Conservation (phyloP, 306 rosid species). For the Astragalus membranaceus region DNA sequence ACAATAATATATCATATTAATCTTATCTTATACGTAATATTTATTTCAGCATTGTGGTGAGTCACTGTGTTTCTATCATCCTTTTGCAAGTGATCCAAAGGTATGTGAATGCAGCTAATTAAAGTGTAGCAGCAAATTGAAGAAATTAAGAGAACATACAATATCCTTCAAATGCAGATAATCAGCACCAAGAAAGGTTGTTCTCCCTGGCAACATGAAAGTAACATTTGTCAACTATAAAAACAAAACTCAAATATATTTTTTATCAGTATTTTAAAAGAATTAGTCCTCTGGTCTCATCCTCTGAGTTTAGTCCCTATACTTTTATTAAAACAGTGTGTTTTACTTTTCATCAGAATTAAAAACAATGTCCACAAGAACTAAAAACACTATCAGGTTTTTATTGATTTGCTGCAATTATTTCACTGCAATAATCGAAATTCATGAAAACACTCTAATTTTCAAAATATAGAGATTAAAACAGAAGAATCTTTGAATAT, state of each 20-base stretch:
- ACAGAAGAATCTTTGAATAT: neutral
- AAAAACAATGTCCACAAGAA: no score
- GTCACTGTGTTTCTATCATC: neutral
- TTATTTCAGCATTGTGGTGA: neutral
- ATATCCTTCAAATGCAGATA: slow-evolving; percentile 43
- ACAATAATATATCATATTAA: neutral
- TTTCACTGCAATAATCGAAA: no score
- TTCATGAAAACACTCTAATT: neutral
- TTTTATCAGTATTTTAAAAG: neutral
- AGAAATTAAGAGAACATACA: slow-evolving; percentile 41
- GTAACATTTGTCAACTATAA: slow-evolving; percentile 17
- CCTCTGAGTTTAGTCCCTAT: neutral
- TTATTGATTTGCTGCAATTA: no score
- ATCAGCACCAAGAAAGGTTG: slow-evolving; percentile 48
- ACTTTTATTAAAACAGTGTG: neutral
- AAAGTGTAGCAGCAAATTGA: neutral
- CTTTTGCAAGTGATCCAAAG: neutral
- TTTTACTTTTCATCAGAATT: neutral
- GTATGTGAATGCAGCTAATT: neutral
- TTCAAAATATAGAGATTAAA: neutral
- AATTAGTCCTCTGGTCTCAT: no score
- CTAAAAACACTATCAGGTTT: no score
- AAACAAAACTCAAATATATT: neutral
- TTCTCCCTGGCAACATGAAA: slow-evolving; percentile 52
- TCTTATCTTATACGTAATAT: neutral